Conservation (phyloP, 495 filamentous ascomycete species). For the Sporormia fimetaria region DNA sequence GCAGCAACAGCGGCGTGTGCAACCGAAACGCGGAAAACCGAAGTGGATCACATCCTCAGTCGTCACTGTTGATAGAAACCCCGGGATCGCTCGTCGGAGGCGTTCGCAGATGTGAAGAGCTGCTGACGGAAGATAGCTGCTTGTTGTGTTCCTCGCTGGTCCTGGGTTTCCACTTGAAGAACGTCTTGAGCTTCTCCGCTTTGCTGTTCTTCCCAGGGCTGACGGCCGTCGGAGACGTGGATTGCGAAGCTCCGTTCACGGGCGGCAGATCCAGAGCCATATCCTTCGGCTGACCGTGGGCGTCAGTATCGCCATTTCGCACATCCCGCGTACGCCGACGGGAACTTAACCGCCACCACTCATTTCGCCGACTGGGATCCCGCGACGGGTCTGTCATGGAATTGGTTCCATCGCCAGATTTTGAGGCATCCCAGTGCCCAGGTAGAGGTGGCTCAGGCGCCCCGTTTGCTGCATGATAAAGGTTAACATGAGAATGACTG, state of each 20-base stretch:
- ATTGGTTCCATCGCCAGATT: constrained; percentile 8
- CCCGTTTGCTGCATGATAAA: constrained; percentile 13
- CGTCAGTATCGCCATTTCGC: constrained; percentile 15
- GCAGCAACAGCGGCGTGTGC: too few species aligned
- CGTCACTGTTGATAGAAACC: constrained; percentile 12
- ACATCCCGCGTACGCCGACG: constrained; percentile 16
- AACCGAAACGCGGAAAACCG: too few species aligned
- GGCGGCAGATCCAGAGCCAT: constrained; percentile 8
- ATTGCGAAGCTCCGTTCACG: constrained; percentile 14
- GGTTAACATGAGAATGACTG: constrained; percentile 19
- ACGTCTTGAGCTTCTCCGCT: constrained; percentile 15
- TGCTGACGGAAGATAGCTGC: constrained; percentile 17
- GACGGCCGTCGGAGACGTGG: constrained; percentile 13
- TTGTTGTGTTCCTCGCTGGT: constrained; percentile 13
- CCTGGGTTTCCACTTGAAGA: constrained; percentile 20
- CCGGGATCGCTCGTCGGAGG: constrained; percentile 23
- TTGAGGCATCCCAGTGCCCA: constrained; percentile 17
- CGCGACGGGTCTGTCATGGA: constrained; percentile 12
- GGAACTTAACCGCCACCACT: constrained; percentile 23
- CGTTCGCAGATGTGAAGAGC: constrained; percentile 17
- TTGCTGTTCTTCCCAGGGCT: constrained; percentile 14
- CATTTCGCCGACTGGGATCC: constrained; percentile 12
- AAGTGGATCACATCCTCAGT: constrained; percentile 8
- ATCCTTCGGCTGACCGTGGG: constrained; percentile 16
- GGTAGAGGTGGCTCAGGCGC: neutral